Evolutionary conservation across 441 rosid genomes (phyloP).

Genomic region (Dalechampia spathulata): DNA sequence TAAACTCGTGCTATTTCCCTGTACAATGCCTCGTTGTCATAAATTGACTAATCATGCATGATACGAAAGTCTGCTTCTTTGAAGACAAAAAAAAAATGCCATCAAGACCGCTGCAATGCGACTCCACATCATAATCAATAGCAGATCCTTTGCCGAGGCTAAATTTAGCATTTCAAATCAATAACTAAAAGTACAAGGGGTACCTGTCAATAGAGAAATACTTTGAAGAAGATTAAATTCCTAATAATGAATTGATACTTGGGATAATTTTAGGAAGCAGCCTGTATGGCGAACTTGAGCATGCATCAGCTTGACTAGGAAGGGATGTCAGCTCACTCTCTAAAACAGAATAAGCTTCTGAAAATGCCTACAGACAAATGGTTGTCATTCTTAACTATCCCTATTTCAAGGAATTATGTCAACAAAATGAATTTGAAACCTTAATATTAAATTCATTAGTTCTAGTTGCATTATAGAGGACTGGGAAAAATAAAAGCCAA

Average conservation of each 20-base stretch:
- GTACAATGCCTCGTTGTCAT: not conserved
- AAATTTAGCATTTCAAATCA: not conserved
- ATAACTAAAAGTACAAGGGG: not conserved
- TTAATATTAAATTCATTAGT: not conserved
- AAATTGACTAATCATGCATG: not conserved
- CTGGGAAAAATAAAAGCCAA: too few species aligned
- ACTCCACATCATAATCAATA: not conserved
- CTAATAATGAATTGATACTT: slow-evolving; percentile 40
- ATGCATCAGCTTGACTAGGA: slow-evolving; percentile 37
- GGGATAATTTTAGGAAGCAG: slow-evolving; percentile 85
- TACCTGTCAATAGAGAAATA: slow-evolving; percentile 19
- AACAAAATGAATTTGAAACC: not conserved
- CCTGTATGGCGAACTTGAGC: slow-evolving; percentile 33
- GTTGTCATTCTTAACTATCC: slow-evolving; percentile 5
- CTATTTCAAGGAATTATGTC: not conserved
- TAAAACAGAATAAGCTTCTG: slow-evolving; percentile 84
- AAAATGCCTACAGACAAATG: slow-evolving; percentile 66
- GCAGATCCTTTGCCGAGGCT: not conserved
- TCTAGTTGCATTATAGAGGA: not conserved
- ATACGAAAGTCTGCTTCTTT: not conserved
- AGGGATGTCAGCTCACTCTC: slow-evolving; percentile 68
- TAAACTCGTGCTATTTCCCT: not conserved
- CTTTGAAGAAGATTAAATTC: slow-evolving; percentile 7
- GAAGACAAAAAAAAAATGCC: not conserved
- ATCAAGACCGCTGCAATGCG: not conserved